A percentile compares a stretch with the other conserved stretches of the same genome.
phyloP scores from a whole-genome alignment of 2,329 filamentous ascomycete species.

The Apiospora saccharicola region DNA sequence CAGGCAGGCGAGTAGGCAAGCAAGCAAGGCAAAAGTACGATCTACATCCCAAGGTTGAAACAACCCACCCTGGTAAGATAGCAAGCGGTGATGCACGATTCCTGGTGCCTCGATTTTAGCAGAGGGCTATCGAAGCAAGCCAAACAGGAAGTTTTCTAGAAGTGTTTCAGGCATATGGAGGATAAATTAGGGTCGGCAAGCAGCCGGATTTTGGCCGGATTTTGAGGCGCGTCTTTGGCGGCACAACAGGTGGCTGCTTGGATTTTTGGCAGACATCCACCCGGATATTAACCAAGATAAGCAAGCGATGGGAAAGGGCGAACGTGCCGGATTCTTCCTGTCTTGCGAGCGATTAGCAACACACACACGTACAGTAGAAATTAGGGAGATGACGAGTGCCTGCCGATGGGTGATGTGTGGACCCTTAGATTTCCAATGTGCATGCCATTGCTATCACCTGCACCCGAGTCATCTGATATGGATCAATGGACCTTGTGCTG shows the following conservation, averaged over 20 bases:
- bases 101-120: background rate
- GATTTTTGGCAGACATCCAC: background rate
- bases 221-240: background rate
- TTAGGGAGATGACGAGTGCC: background rate
- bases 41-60: background rate
- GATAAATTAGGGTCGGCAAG: conserved; percentile 9
- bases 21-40: background rate
- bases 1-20: background rate
- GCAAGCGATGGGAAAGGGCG: background rate
- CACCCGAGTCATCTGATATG: background rate
- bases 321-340: background rate
- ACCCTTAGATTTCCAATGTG: background rate
- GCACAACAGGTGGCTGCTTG: background rate
- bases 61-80: background rate
- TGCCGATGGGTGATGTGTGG: background rate
- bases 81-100: background rate
- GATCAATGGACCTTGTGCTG: background rate
- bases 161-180: conserved; percentile 8
- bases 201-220: background rate
- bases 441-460: background rate
- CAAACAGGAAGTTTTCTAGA: conserved; percentile 14
- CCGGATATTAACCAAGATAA: background rate
- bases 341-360: background rate
- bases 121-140: background rate
- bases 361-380: background rate